Conservation (phyloP, 2,329 filamentous ascomycete species). For the Colletotrichum orbiculare region DNA sequence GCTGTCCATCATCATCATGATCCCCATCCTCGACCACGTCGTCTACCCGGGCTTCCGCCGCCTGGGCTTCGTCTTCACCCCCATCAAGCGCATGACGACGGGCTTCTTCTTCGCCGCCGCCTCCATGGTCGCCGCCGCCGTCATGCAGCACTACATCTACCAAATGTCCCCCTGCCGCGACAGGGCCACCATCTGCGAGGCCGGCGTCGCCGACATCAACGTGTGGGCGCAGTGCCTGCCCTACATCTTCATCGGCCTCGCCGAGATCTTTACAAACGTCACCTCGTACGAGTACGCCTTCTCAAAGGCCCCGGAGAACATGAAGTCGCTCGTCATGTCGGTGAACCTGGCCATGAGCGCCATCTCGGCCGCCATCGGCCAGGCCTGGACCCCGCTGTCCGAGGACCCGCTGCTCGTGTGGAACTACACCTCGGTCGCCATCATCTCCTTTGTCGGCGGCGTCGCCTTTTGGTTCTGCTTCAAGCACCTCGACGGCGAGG, state of each 20-base stretch:
- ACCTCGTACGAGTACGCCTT: slow-evolving; percentile 80
- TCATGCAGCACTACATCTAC: slow-evolving; percentile 74
- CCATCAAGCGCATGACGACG: slow-evolving; percentile 78
- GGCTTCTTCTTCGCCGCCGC: slow-evolving; percentile 75
- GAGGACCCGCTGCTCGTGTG: slow-evolving; percentile 75
- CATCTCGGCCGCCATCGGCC: slow-evolving; percentile 75
- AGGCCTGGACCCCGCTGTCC: slow-evolving; percentile 72
- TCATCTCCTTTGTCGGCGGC: slow-evolving; percentile 72
- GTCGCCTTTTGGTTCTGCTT: slow-evolving; percentile 76
- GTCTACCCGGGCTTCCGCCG: slow-evolving; percentile 77
- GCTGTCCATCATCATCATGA: slow-evolving; percentile 79
- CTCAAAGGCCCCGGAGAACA: slow-evolving; percentile 82
- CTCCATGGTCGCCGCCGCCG: slow-evolving; percentile 68
- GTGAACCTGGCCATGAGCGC: slow-evolving; percentile 79
- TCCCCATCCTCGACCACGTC: slow-evolving; percentile 75
- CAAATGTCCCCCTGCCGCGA: slow-evolving; percentile 69
- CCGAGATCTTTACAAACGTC: slow-evolving; percentile 66
- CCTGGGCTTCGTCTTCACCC: slow-evolving; percentile 73
- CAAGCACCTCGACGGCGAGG: slow-evolving; percentile 71
- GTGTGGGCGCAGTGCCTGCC: slow-evolving; percentile 69
- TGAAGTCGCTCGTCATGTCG: slow-evolving; percentile 80
- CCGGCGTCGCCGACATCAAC: slow-evolving; percentile 67
- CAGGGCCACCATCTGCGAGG: slow-evolving; percentile 62
- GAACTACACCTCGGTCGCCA: slow-evolving; percentile 75
- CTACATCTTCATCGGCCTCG: slow-evolving; percentile 62